These are phyloP conservation scores for Coniophora puteana DNA, from an alignment of 1,284 basidiomycete genomes.

Conservation along the genomic window DNA sequence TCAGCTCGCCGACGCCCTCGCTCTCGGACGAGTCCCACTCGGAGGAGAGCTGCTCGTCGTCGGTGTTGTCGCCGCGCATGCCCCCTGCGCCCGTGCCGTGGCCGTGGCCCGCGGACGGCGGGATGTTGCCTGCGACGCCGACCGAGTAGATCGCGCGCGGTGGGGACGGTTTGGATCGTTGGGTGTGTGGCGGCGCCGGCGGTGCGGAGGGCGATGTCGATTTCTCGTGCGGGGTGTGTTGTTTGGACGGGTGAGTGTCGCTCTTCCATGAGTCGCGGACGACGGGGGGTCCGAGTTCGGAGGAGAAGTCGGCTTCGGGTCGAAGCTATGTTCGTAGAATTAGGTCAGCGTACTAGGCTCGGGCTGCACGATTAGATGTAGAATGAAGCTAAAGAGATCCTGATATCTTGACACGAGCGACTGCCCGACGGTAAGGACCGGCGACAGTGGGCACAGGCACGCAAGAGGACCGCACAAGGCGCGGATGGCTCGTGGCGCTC, in stretches of 20 bases:
- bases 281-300: constrained; percentile 66
- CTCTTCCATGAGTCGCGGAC: constrained; percentile 72
- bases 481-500: background rate
- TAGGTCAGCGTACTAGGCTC: background rate
- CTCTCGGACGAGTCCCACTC: constrained; percentile 35
- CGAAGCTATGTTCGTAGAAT: constrained; percentile 47
- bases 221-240: constrained; percentile 17
- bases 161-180: constrained; percentile 13
- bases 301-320: constrained; percentile 63
- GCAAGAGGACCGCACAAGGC: background rate
- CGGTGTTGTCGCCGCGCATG: constrained; percentile 27
- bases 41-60: constrained; percentile 32
- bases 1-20: constrained; percentile 37
- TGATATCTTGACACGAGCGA: background rate
- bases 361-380: constrained; percentile 3
- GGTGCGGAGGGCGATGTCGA: constrained; percentile 18
- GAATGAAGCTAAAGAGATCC: background rate
- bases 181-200: no score
- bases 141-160: constrained; percentile 8
- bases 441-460: background rate
- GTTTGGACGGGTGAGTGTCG: constrained; percentile 19
- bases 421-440: background rate
- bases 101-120: constrained; percentile 10
- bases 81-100: no score
- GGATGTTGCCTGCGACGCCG: constrained; percentile 8